Percentiles rank a stretch among this genome's conserved stretches.
phyloP scores from a whole-genome alignment of 2,329 filamentous ascomycete genomes.

The Arthrocladium fulminans region DNA sequence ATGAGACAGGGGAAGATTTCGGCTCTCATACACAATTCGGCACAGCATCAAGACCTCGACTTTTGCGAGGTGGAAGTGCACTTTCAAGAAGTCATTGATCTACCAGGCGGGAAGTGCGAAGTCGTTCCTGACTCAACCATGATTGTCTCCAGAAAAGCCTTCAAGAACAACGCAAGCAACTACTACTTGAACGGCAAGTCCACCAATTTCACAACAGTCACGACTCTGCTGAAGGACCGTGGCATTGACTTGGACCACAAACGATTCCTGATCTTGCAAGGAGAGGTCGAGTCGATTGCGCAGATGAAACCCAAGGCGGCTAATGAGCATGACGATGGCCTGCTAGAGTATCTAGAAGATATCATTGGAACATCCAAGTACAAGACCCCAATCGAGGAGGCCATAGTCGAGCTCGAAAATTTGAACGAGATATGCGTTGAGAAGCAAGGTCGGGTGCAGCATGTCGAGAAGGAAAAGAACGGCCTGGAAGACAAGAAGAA shows the following conservation, averaged over 20 bases:
- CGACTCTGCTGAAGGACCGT: conserved; percentile 71
- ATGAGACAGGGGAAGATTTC: conserved; percentile 99
- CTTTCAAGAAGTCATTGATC: conserved; percentile 89
- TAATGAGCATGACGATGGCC: conserved; percentile 90
- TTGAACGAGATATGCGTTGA: conserved; percentile 92
- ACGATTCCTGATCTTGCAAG: conserved; percentile 91
- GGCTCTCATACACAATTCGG: conserved; percentile 94
- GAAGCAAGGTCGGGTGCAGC: conserved; percentile 90
- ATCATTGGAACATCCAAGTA: conserved; percentile 99
- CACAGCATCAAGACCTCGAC: conserved; percentile 72
- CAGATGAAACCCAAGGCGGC: conserved; percentile 98
- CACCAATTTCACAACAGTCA: conserved; percentile 88
- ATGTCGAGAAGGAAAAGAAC: conserved; percentile 95
- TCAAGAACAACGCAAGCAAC: conserved; percentile 97
- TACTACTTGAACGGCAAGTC: conserved; percentile 91
- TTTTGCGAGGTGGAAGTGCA: conserved; percentile 94
- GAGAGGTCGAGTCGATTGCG: conserved; percentile 95
- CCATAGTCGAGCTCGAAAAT: conserved; percentile 77
- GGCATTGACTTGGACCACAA: conserved; percentile 97
- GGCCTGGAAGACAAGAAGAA: conserved; percentile 93
- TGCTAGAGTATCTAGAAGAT: conserved; percentile 94
- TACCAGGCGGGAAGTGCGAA: conserved; percentile 64
- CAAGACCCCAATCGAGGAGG: conserved; percentile 92
- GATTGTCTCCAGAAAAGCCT: conserved; percentile 81
- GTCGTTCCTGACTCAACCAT: conserved; percentile 76